phyloP scores from a whole-genome alignment of 179 eudicot genomes.

The Silene vulgaris region DNA sequence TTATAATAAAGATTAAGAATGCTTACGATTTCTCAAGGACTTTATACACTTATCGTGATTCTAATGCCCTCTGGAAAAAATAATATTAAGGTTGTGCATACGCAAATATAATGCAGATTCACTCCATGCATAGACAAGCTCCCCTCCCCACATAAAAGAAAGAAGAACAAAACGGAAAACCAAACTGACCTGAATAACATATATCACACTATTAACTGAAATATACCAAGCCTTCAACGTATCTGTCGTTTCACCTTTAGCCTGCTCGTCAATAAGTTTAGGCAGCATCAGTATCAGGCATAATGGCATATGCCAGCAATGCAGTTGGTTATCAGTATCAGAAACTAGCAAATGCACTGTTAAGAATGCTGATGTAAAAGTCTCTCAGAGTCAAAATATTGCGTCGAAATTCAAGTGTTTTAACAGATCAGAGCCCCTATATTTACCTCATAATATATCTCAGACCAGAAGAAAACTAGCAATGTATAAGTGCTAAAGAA shows the following conservation, averaged over 20 bases:
- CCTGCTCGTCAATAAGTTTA: conserved; percentile 43
- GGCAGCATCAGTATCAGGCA: conserved; percentile 7
- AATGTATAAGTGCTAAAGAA: conserved; percentile 85
- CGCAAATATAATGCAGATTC: background rate
- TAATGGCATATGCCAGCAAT: background rate
- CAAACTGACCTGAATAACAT: conserved; percentile 62
- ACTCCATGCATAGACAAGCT: background rate
- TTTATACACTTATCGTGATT: background rate
- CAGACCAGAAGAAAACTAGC: conserved; percentile 93
- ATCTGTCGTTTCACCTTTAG: conserved; percentile 70
- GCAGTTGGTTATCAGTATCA: background rate
- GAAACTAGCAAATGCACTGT: background rate
- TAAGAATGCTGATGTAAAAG: no score
- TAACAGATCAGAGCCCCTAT: conserved; percentile 8
- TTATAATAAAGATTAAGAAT: no score
- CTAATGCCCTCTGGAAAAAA: no score
- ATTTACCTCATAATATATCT: conserved; percentile 78
- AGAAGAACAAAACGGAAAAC: background rate
- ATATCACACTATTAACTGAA: conserved; percentile 56
- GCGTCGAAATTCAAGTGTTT: background rate
- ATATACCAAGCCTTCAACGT: conserved; percentile 58
- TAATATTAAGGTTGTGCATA: background rate
- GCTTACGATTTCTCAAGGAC: background rate
- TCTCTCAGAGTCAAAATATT: no score
- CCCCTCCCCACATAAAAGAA: background rate